Conservation (phyloP, 352 stramenopile species). For the Phytophthora tentaculata region DNA sequence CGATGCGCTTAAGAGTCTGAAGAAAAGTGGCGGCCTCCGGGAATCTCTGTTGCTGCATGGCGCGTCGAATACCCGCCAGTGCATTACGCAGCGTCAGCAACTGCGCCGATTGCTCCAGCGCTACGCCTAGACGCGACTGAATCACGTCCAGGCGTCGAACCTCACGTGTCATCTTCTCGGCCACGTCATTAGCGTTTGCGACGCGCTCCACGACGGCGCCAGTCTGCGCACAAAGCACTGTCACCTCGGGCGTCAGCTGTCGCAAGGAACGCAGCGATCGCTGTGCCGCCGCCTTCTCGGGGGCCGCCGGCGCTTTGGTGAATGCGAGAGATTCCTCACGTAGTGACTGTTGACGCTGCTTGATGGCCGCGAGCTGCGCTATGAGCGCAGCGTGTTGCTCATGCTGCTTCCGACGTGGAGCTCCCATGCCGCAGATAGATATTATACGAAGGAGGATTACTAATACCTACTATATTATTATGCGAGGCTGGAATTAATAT, state of each 20-base stretch:
- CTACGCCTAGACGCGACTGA: conserved; percentile 73
- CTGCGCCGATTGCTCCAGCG: conserved; percentile 70
- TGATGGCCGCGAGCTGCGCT: conserved; percentile 56
- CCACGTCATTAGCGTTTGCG: conserved; percentile 88
- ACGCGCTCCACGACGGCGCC: conserved; percentile 84
- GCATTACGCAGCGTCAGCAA: conserved; percentile 83
- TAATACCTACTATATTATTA: not conserved
- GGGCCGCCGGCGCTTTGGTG: conserved; percentile 38
- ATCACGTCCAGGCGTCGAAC: conserved; percentile 83
- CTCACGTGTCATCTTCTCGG: conserved; percentile 89
- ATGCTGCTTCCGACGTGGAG: conserved; percentile 30
- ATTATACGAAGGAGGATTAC: conserved; percentile 8
- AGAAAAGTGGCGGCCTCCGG: conserved; percentile 76
- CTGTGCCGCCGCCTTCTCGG: conserved; percentile 64
- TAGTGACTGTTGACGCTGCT: conserved; percentile 50
- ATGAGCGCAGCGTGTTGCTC: conserved; percentile 70
- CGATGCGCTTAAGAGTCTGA: conserved; percentile 77
- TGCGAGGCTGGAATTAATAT: not conserved
- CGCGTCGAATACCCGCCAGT: conserved; percentile 69
- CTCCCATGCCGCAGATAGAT: conserved; percentile 27
- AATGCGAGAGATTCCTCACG: conserved; percentile 47
- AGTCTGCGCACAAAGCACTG: conserved; percentile 75
- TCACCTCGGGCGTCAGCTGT: conserved; percentile 69
- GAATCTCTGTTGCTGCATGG: conserved; percentile 80
- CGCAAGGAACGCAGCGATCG: conserved; percentile 58